These are phyloP conservation scores for Fusarium sp. DNA, from an alignment of 2,329 filamentous ascomycete genomes.

Conservation along the genomic window DNA sequence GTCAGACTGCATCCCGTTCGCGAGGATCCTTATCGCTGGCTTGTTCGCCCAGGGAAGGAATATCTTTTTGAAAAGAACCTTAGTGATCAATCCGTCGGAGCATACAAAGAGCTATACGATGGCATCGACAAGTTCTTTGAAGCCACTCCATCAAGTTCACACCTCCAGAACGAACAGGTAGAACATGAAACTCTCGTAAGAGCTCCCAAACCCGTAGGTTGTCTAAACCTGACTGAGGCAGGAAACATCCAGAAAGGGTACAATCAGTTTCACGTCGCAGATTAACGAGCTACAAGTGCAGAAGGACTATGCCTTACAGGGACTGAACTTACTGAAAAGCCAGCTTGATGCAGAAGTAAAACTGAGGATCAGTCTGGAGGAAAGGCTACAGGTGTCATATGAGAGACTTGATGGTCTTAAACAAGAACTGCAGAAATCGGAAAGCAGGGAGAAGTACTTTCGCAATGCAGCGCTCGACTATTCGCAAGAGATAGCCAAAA, in stretches of 20 bases:
- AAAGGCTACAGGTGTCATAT: not conserved
- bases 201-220: fast-evolving
- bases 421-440: not conserved
- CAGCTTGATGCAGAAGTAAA: not conserved
- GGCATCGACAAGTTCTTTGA: not conserved
- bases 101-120: conserved; percentile 1
- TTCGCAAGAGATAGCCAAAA: conserved; percentile 12
- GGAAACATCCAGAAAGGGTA: not conserved
- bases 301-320: not conserved
- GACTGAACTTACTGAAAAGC: not conserved
- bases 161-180: not conserved
- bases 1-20: conserved; percentile 2
- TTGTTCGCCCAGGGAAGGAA: conserved; percentile 4
- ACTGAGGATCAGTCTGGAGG: not conserved
- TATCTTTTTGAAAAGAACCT: conserved; percentile 13
- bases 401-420: not conserved
- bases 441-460: conserved; percentile 6
- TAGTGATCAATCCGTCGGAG: conserved; percentile 4
- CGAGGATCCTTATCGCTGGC: conserved; percentile 12
- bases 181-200: not conserved
- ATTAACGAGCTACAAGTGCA: not conserved
- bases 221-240: not conserved
- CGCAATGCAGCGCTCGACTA: conserved; percentile 11
- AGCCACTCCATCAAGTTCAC: not conserved
- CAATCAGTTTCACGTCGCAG: not conserved